A percentile compares a stretch with the other conserved stretches of the same genome.
Evolutionary conservation across 768 basidiomycete genomes (phyloP).

Genomic region (Dendrothele bispora): DNA sequence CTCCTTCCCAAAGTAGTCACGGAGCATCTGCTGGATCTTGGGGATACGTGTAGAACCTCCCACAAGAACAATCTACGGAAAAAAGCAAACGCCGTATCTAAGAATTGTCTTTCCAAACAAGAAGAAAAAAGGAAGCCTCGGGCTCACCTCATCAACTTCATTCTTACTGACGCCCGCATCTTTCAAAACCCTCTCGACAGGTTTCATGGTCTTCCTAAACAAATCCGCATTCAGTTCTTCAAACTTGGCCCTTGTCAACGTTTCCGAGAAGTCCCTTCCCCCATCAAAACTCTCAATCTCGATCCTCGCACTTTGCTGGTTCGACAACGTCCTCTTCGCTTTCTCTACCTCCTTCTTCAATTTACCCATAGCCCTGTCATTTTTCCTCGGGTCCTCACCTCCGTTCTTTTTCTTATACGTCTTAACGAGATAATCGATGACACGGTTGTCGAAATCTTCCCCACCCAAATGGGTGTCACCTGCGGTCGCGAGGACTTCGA

Average conservation of each 20-base stretch:
- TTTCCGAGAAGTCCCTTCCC: slow-evolving; percentile 80
- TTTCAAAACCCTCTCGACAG: slow-evolving; percentile 81
- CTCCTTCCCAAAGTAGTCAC: slow-evolving; percentile 97
- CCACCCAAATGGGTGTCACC: slow-evolving; percentile 83
- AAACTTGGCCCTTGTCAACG: slow-evolving; percentile 80
- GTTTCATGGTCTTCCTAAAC: slow-evolving; percentile 83
- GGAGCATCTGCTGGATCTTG: slow-evolving; percentile 96
- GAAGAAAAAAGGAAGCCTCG: neutral
- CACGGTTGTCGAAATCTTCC: slow-evolving; percentile 73
- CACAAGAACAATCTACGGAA: slow-evolving; percentile 40
- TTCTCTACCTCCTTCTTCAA: slow-evolving; percentile 72
- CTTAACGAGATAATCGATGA: slow-evolving; percentile 70
- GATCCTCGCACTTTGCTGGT: slow-evolving; percentile 46
- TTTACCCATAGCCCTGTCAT: slow-evolving; percentile 66
- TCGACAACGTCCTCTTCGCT: slow-evolving; percentile 69
- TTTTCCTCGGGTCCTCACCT: slow-evolving; percentile 49
- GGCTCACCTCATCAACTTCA: slow-evolving; percentile 63
- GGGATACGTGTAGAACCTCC: slow-evolving; percentile 99
- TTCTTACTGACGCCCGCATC: slow-evolving; percentile 80
- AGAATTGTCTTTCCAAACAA: no score
- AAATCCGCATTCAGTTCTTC: slow-evolving; percentile 84
- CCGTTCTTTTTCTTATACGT: slow-evolving; percentile 71
- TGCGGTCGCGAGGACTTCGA: slow-evolving; percentile 86
- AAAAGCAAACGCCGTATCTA: no score
- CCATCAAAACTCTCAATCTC: slow-evolving; percentile 70